Conservation (phyloP, 495 filamentous ascomycete species). For the Usnea hakonensis region DNA sequence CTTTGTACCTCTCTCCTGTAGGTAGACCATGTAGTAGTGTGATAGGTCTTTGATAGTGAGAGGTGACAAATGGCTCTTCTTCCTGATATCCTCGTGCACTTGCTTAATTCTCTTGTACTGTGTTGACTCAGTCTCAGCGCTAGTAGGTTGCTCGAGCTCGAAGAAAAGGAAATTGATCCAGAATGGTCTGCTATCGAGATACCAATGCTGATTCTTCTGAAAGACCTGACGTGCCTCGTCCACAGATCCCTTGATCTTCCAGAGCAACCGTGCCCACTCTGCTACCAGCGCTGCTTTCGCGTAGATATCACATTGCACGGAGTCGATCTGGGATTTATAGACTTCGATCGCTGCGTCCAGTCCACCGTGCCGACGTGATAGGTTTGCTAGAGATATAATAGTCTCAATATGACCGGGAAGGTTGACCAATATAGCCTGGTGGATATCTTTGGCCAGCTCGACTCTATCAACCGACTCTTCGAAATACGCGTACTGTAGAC, state of each 20-base stretch:
- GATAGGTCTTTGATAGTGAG: constrained; percentile 67
- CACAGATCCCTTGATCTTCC: constrained; percentile 79
- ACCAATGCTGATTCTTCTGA: constrained; percentile 73
- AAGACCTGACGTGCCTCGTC: constrained; percentile 85
- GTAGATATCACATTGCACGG: constrained; percentile 60
- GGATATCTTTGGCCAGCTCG: constrained; percentile 74
- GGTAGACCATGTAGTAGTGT: constrained; percentile 72
- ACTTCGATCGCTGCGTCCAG: constrained; percentile 82
- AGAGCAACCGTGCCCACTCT: constrained; percentile 82
- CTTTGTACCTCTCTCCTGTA: constrained; percentile 77
- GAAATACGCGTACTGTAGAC: constrained; percentile 88
- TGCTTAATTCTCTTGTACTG: constrained; percentile 69
- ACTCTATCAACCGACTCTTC: constrained; percentile 75
- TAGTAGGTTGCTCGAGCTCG: constrained; percentile 81
- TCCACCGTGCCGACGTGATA: constrained; percentile 75
- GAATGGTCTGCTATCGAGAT: constrained; percentile 81
- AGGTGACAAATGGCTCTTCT: constrained; percentile 62
- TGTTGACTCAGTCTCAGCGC: constrained; percentile 50
- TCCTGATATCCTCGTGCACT: constrained; percentile 70
- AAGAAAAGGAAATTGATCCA: constrained; percentile 87
- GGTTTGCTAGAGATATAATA: constrained; percentile 80
- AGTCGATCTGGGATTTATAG: constrained; percentile 73
- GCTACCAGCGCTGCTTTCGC: constrained; percentile 81
- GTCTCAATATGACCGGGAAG: constrained; percentile 76
- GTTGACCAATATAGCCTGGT: constrained; percentile 64